Percentiles rank a stretch among this genome's conserved stretches.
phyloP scores from a whole-genome alignment of 2,329 filamentous ascomycete genomes.

The Fusarium cicatricum region DNA sequence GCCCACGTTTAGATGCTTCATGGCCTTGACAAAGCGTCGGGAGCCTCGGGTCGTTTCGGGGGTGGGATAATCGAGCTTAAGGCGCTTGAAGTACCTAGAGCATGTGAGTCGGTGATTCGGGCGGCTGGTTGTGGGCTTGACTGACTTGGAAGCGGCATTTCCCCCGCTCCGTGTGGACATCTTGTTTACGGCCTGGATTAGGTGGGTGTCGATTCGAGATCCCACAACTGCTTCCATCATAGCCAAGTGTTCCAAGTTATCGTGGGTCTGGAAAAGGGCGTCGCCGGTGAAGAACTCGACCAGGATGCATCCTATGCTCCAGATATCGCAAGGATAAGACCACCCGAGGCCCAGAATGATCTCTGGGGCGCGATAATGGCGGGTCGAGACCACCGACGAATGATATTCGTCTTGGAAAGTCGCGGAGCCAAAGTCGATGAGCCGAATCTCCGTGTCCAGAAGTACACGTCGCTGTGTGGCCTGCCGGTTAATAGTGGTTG shows the following conservation, averaged over 20 bases:
- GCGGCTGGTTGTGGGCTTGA: not conserved
- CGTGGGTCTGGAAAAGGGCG: slow-evolving; percentile 75
- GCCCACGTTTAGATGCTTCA: slow-evolving; percentile 71
- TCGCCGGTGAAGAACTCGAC: slow-evolving; percentile 78
- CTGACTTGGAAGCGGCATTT: slow-evolving; percentile 72
- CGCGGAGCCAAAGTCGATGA: slow-evolving; percentile 77
- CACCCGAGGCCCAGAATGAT: slow-evolving; percentile 76
- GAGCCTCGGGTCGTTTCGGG: slow-evolving; percentile 71
- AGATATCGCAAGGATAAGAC: slow-evolving; percentile 77
- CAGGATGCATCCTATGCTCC: slow-evolving; percentile 77
- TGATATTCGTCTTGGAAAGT: slow-evolving; percentile 79
- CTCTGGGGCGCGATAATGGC: slow-evolving; percentile 75
- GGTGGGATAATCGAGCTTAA: slow-evolving; percentile 71
- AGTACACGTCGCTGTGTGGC: slow-evolving; percentile 71
- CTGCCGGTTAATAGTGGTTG: slow-evolving; percentile 65
- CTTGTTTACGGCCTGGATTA: slow-evolving; percentile 60
- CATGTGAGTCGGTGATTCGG: slow-evolving; percentile 37
- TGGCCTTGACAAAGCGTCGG: slow-evolving; percentile 73
- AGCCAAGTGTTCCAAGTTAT: slow-evolving; percentile 76
- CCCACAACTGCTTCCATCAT: slow-evolving; percentile 78
- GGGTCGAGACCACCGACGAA: slow-evolving; percentile 74
- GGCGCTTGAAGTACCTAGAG: slow-evolving; percentile 70
- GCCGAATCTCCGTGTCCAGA: slow-evolving; percentile 72
- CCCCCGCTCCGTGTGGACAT: slow-evolving; percentile 64
- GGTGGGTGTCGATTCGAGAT: slow-evolving; percentile 63